These are phyloP conservation scores for Rhodocollybia butyracea DNA, from an alignment of 768 basidiomycete genomes.

Conservation along the genomic window DNA sequence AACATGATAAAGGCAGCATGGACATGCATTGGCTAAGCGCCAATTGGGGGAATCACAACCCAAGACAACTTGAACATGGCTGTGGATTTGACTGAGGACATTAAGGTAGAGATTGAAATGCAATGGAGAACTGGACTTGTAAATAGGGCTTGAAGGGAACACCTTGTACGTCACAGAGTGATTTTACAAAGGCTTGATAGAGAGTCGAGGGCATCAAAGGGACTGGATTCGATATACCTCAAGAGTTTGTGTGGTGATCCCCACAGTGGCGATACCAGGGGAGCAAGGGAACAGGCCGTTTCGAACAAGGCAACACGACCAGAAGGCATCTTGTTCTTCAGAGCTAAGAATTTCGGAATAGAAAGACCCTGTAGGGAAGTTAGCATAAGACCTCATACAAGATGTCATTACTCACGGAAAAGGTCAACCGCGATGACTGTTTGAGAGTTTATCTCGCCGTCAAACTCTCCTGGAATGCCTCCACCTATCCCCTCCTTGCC, in stretches of 20 bases:
- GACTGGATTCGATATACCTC: conserved; percentile 8
- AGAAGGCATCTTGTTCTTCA: background rate
- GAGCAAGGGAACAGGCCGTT: conserved; percentile 13
- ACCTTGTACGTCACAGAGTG: conserved; percentile 17
- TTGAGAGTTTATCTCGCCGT: background rate
- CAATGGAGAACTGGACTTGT: conserved; percentile 7
- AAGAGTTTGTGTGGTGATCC: conserved; percentile 5
- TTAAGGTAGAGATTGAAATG: conserved; percentile 15
- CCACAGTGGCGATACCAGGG: conserved; percentile 5
- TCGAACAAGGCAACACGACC: conserved; percentile 8
- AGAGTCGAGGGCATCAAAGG: conserved; percentile 13
- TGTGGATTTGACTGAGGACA: background rate
- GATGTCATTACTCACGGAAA: background rate
- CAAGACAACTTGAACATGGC: conserved; percentile 7
- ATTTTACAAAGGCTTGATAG: conserved; percentile 16
- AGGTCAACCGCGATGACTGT: background rate
- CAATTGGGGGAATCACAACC: conserved; percentile 12
- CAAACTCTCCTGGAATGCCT: background rate
- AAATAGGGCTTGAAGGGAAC: conserved; percentile 7
- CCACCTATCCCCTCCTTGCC: background rate
- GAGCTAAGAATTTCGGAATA: background rate
- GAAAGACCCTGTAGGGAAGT: background rate
- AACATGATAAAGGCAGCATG: conserved; percentile 13
- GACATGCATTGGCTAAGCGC: conserved; percentile 14
- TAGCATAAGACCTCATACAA: background rate